Percentiles rank a stretch among this genome's conserved stretches.
phyloP scores from a whole-genome alignment of 768 basidiomycete genomes.

The Boletus pseudo-olivaceus region DNA sequence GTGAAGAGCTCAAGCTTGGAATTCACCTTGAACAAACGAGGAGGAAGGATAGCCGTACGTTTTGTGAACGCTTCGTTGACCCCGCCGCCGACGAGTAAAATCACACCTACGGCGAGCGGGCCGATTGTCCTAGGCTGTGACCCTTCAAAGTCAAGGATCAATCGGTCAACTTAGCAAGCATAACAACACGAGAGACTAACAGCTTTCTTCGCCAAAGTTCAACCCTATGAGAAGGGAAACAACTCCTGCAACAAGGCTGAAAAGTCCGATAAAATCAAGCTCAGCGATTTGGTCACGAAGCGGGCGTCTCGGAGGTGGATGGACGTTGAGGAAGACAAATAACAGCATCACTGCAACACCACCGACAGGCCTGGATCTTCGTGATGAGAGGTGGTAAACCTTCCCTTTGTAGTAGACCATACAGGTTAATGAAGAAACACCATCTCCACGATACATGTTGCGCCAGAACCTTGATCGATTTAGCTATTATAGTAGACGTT shows the following conservation, averaged over 20 bases:
- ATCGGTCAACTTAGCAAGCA: neutral
- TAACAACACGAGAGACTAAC: slow-evolving; percentile 36
- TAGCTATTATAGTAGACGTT: neutral
- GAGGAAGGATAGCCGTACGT: slow-evolving; percentile 69
- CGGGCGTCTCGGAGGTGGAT: slow-evolving; percentile 61
- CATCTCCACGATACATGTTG: slow-evolving; percentile 78
- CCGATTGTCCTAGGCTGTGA: slow-evolving; percentile 52
- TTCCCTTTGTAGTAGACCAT: slow-evolving; percentile 11
- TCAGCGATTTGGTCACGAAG: slow-evolving; percentile 54
- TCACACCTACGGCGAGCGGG: slow-evolving; percentile 55
- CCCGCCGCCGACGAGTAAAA: slow-evolving; percentile 46
- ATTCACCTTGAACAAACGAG: slow-evolving; percentile 65
- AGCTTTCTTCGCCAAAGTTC: slow-evolving; percentile 62
- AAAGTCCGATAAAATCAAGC: slow-evolving; percentile 71
- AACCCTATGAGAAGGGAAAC: slow-evolving; percentile 70
- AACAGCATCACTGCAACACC: slow-evolving; percentile 57
- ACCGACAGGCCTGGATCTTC: slow-evolving; percentile 56
- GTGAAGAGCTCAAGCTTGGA: neutral
- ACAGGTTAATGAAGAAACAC: slow-evolving; percentile 78
- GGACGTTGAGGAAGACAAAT: slow-evolving; percentile 74
- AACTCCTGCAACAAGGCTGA: slow-evolving; percentile 59
- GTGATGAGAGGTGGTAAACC: neutral
- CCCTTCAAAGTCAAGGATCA: slow-evolving; percentile 38
- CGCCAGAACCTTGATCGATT: slow-evolving; percentile 49
- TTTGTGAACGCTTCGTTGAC: slow-evolving; percentile 61